Percentiles rank a stretch among this genome's conserved stretches.
These are phyloP conservation scores for Ustilago crameri DNA, from an alignment of 1,284 basidiomycete species.

Conservation along the genomic window DNA sequence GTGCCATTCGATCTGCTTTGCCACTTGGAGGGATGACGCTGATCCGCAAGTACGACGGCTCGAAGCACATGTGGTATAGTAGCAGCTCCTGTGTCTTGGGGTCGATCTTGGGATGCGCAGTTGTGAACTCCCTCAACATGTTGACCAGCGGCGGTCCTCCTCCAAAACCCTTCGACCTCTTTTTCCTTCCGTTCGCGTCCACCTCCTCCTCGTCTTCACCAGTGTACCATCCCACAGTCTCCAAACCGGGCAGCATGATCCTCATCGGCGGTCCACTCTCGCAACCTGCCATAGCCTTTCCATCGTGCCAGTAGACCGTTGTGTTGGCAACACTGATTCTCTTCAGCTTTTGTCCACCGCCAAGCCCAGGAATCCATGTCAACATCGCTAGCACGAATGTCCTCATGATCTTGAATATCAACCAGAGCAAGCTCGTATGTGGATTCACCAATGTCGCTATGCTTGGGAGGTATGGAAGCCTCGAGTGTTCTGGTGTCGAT, in stretches of 20 bases:
- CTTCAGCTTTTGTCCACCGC: constrained; percentile 29
- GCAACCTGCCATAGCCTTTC: constrained; percentile 71
- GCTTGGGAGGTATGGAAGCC: constrained; percentile 69
- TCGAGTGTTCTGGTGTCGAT: constrained; percentile 52
- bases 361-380: constrained; percentile 62
- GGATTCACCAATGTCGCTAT: constrained; percentile 72
- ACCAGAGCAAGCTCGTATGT: constrained; percentile 66
- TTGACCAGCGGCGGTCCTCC: constrained; percentile 37
- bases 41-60: constrained; percentile 69
- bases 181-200: not conserved
- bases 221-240: constrained; percentile 70
- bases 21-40: constrained; percentile 69
- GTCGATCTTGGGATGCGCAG: constrained; percentile 71
- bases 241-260: constrained; percentile 70
- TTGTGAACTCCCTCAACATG: constrained; percentile 71
- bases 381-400: constrained; percentile 62
- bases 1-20: not conserved
- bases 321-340: constrained; percentile 70
- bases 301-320: constrained; percentile 69
- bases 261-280: constrained; percentile 71
- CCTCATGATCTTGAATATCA: constrained; percentile 69
- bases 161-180: constrained; percentile 31
- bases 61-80: constrained; percentile 71
- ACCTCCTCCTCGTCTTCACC: constrained; percentile 53
- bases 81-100: constrained; percentile 71